Evolutionary conservation across 257 asterid species (phyloP).

Genomic region (Primulina huaijiensis): DNA sequence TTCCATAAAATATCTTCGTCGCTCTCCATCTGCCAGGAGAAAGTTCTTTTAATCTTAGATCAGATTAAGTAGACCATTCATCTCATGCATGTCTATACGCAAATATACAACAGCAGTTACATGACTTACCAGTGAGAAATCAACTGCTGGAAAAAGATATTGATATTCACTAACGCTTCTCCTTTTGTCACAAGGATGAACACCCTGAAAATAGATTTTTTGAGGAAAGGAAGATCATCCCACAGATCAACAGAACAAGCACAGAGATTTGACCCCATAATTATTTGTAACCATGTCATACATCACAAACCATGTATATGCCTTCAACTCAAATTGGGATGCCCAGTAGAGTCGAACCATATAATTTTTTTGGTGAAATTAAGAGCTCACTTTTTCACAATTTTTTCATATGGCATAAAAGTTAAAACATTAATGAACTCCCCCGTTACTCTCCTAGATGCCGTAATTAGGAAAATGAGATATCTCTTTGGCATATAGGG

Average conservation of each 20-base stretch:
- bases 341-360: background rate
- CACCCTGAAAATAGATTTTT: conserved; percentile 55
- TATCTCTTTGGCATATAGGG: background rate
- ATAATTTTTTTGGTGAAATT: too few relatives aligned
- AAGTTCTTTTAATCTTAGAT: conserved; percentile 16
- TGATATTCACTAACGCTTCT: conserved; percentile 79
- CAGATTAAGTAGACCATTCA: conserved; percentile 13
- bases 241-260: background rate
- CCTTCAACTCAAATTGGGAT: conserved; percentile 2
- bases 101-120: conserved; percentile 9
- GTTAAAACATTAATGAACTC: background rate
- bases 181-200: conserved; percentile 94
- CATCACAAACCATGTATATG: conserved; percentile 3
- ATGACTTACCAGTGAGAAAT: conserved; percentile 68
- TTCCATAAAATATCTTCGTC: conserved; percentile 79
- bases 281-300: conserved; percentile 5
- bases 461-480: conserved; percentile 10
- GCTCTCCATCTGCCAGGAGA: conserved; percentile 61
- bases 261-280: background rate
- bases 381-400: too few relatives aligned
- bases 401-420: background rate
- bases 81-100: conserved; percentile 16
- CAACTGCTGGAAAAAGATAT: conserved; percentile 78
- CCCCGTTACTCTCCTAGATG: background rate
- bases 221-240: conserved; percentile 10